Base-by-base conservation (phyloP, 306 rosid genomes). In the Canavalia gladiata region DNA sequence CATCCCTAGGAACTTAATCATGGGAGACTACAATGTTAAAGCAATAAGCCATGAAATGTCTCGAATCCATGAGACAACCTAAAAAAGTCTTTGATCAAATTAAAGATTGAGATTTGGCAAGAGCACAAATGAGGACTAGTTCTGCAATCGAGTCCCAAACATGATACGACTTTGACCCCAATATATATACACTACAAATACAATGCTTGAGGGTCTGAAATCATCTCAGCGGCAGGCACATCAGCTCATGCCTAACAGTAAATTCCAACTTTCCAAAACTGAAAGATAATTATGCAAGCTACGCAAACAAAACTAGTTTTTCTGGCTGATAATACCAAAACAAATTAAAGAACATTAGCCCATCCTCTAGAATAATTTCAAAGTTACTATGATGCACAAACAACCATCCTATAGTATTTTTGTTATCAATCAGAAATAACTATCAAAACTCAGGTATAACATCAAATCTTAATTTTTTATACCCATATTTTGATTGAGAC, bases 61-160 rank as follows among this genome's bases (percentile, higher is more conserved):
- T 4, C 39, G 5, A 54, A 72, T 6, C 10, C 25, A 54, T 28
- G 33, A 0, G 4, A 25, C 12, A 25, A 55, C 9, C 1, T 5
- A 54, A 73, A 28, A 39, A 28, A 3, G 39, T 25, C 5, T 54
- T 18, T 37, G 18, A 1, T 10, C 3, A 73, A 37, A 37, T 56
- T 56, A 41, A 74, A 45, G 67, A 70, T 37, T 43, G 67, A 29
- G 29, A 58, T 74, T 74, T 58, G 13, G 58, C 58, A 58, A 75
- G 33, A 70, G 60, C 6, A 12, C 68, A 62, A 52, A 10, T 9
- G 4, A 8, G 10, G 28, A 60, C 31, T 18, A 72, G 28, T 59
- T 43, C 8, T 57, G 57, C 5, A 7, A 52, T 35, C 0, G 12
- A 72, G 8, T 28, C 10, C 52, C 51, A 55, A 37, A 72, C 29